Conservation (phyloP, 495 filamentous ascomycete genomes). For the Aspergillus egyptiacus region DNA sequence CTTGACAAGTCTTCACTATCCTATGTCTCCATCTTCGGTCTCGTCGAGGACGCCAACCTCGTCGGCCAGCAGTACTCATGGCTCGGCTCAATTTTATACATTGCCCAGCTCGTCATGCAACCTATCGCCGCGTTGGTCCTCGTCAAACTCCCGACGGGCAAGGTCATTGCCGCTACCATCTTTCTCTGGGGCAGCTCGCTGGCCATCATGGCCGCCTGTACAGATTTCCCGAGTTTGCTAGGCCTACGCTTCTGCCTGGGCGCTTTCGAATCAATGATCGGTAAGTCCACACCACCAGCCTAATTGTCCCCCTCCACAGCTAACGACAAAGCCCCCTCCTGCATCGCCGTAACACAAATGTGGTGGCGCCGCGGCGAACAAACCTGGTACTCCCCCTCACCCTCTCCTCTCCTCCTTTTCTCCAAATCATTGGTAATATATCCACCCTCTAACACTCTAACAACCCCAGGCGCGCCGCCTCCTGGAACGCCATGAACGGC, state of each 20-base stretch:
- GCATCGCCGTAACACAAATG: slow-evolving; percentile 52
- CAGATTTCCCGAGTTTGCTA: slow-evolving; percentile 46
- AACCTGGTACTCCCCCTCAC: slow-evolving; percentile 25
- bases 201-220: slow-evolving; percentile 47
- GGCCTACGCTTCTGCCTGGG: slow-evolving; percentile 50
- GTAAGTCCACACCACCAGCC: slow-evolving; percentile 5
- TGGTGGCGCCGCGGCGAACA: slow-evolving; percentile 54
- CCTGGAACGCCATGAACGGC: slow-evolving; percentile 52
- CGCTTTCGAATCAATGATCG: slow-evolving; percentile 45
- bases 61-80: slow-evolving; percentile 44
- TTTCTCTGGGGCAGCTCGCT: slow-evolving; percentile 48
- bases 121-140: slow-evolving; percentile 21
- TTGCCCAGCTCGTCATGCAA: slow-evolving; percentile 37
- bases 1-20: slow-evolving; percentile 50
- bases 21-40: slow-evolving; percentile 45
- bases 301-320: background rate
- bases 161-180: slow-evolving; percentile 50
- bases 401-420: no score
- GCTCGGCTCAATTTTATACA: slow-evolving; percentile 41
- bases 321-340: slow-evolving; percentile 28
- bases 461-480: slow-evolving; percentile 26
- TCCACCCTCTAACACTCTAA: no score
- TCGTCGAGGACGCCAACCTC: slow-evolving; percentile 33
- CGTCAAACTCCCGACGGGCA: slow-evolving; percentile 24
- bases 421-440: no score